Percentiles rank a stretch among this genome's conserved stretches.
These are phyloP conservation scores for Protomyces lactucae-debilis DNA, from an alignment of 1,139 yeast species.

Conservation along the genomic window DNA sequence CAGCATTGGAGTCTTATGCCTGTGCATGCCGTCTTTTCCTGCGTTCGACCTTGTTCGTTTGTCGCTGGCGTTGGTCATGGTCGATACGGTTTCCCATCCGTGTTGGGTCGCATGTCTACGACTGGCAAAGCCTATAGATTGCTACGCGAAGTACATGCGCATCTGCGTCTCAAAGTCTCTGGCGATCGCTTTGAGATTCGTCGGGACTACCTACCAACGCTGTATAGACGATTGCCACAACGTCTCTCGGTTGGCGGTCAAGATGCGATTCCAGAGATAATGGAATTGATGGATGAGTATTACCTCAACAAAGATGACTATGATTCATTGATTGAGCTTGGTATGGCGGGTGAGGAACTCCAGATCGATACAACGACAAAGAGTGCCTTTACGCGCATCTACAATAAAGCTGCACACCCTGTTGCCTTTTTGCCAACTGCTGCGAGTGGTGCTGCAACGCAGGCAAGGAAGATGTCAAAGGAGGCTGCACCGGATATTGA, in stretches of 20 bases:
- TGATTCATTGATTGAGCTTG: slow-evolving; percentile 78
- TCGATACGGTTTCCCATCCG: slow-evolving; percentile 59
- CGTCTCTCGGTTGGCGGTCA: slow-evolving; percentile 55
- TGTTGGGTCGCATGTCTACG: slow-evolving; percentile 91
- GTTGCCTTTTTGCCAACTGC: slow-evolving; percentile 68
- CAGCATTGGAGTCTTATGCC: slow-evolving; percentile 97
- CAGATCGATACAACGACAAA: slow-evolving; percentile 67
- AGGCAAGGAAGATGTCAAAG: slow-evolving; percentile 38
- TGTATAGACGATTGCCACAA: slow-evolving; percentile 51
- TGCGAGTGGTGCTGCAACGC: slow-evolving; percentile 46
- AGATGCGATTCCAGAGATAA: slow-evolving; percentile 62
- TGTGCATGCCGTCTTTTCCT: slow-evolving; percentile 80
- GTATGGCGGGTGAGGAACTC: slow-evolving; percentile 55
- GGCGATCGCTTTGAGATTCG: slow-evolving; percentile 74
- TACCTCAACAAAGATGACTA: slow-evolving; percentile 85
- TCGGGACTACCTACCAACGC: slow-evolving; percentile 65
- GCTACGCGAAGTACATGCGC: slow-evolving; percentile 83
- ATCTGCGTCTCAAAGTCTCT: slow-evolving; percentile 71
- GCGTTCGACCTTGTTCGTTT: slow-evolving; percentile 71
- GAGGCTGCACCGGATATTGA: slow-evolving; percentile 53
- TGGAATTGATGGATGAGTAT: slow-evolving; percentile 71
- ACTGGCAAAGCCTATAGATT: slow-evolving; percentile 69
- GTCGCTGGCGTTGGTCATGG: slow-evolving; percentile 57
- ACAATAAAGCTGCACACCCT: slow-evolving; percentile 74
- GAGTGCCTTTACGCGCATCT: slow-evolving; percentile 74